These are phyloP conservation scores for Calocybe cyanea DNA, from an alignment of 768 basidiomycete species.

Conservation along the genomic window DNA sequence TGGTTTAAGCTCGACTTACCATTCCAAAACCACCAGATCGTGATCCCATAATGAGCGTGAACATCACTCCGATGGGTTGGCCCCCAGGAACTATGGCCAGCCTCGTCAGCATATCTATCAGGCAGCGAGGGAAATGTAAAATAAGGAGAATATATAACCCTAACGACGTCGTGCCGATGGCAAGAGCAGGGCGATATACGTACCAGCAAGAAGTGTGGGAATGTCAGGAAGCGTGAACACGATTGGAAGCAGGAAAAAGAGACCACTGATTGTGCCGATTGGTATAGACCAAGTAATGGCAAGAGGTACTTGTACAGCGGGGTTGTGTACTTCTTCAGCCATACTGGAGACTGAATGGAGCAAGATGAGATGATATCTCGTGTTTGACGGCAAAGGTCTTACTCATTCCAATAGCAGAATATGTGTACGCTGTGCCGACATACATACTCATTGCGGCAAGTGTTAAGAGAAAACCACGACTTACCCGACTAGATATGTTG, in stretches of 20 bases:
- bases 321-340: slow-evolving; percentile 65
- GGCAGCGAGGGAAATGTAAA: not conserved
- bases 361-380: not conserved
- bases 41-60: slow-evolving; percentile 59
- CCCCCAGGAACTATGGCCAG: slow-evolving; percentile 44
- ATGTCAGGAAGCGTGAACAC: slow-evolving; percentile 64
- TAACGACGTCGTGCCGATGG: not conserved
- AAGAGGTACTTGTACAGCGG: slow-evolving; percentile 47
- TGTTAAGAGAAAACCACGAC: too few species aligned
- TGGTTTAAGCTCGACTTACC: too few species aligned
- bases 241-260: slow-evolving; percentile 58
- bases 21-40: slow-evolving; percentile 60
- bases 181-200: slow-evolving; percentile 3
- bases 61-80: slow-evolving; percentile 63
- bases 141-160: not conserved
- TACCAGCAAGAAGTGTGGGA: slow-evolving; percentile 46
- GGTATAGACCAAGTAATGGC: slow-evolving; percentile 55
- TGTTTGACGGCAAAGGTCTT: slow-evolving; percentile 8
- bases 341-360: slow-evolving; percentile 50
- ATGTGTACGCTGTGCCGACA: slow-evolving; percentile 41
- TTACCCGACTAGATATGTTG: slow-evolving; percentile 26
- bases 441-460: too few species aligned
- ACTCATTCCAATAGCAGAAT: slow-evolving; percentile 63
- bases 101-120: slow-evolving; percentile 1
- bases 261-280: slow-evolving; percentile 45